phyloP scores from a whole-genome alignment of 345 rosid genomes.

The Noccaea bulbosa region DNA sequence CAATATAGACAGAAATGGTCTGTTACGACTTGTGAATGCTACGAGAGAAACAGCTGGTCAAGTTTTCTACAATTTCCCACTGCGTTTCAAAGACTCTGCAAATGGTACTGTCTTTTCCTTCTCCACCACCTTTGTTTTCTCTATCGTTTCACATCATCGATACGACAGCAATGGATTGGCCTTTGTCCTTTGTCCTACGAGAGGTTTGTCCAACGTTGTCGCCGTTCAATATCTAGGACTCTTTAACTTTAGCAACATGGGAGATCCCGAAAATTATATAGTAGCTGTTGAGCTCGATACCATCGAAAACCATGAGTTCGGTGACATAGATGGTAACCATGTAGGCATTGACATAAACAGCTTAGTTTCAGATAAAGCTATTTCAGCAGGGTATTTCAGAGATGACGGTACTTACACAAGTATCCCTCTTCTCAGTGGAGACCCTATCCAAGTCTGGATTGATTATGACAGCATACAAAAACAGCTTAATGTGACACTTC shows the following conservation, averaged over 20 bases:
- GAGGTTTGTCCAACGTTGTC: slow-evolving; percentile 1
- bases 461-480: slow-evolving; percentile 50
- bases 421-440: slow-evolving; percentile 43
- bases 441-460: slow-evolving; percentile 57
- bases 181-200: slow-evolving; percentile 36
- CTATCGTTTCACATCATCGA: background rate
- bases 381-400: slow-evolving; percentile 46
- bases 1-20: slow-evolving; percentile 26
- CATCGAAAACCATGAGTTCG: too few species aligned
- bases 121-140: slow-evolving; percentile 31
- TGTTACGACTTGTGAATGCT: slow-evolving; percentile 29
- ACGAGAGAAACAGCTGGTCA: slow-evolving; percentile 39
- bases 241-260: background rate
- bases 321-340: slow-evolving; percentile 49
- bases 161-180: slow-evolving; percentile 28
- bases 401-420: slow-evolving; percentile 21
- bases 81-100: slow-evolving; percentile 45
- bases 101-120: slow-evolving; percentile 22
- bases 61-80: slow-evolving; percentile 44
- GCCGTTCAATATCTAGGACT: too few species aligned
- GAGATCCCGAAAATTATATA: slow-evolving; percentile 17
- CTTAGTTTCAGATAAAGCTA: slow-evolving; percentile 37
- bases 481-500: slow-evolving; percentile 52
- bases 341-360: slow-evolving; percentile 61
- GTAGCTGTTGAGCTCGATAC: slow-evolving; percentile 58